A percentile compares a stretch with the other conserved stretches of the same genome.
Evolutionary conservation across 2,329 filamentous ascomycete species (phyloP).

Genomic region (Daldinia eschscholtzii): DNA sequence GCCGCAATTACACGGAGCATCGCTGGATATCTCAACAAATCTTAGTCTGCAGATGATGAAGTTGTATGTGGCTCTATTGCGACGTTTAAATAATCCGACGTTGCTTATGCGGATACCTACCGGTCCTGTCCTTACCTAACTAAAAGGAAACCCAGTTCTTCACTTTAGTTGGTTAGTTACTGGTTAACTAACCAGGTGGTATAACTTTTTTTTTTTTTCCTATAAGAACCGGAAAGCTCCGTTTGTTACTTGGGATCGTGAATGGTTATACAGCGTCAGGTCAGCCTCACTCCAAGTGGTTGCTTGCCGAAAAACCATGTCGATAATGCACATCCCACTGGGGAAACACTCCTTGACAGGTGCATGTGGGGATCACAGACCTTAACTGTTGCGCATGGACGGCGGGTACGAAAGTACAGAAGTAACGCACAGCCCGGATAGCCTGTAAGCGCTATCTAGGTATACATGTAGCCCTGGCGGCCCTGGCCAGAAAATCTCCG

Average conservation of each 20-base stretch:
- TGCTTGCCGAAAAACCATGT: constrained; percentile 38
- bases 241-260: constrained; percentile 22
- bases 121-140: neutral
- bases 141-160: neutral
- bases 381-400: constrained; percentile 24
- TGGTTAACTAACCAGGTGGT: neutral
- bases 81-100: neutral
- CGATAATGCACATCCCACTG: constrained; percentile 44
- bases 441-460: constrained; percentile 28
- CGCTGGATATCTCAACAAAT: constrained; percentile 8
- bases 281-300: constrained; percentile 40
- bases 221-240: constrained; percentile 17
- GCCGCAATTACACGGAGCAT: constrained; percentile 19
- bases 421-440: constrained; percentile 22
- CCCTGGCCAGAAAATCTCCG: constrained; percentile 43
- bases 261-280: constrained; percentile 27
- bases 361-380: constrained; percentile 35
- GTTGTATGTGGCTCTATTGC: constrained; percentile 16
- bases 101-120: neutral
- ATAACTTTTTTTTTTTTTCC: constrained; percentile 5
- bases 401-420: constrained; percentile 19
- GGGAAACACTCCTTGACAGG: constrained; percentile 44
- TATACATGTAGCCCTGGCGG: constrained; percentile 24
- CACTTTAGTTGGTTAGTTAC: neutral
- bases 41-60: constrained; percentile 6